phyloP scores from a whole-genome alignment of 306 rosid species.

The Luffa aegyptiaca region DNA sequence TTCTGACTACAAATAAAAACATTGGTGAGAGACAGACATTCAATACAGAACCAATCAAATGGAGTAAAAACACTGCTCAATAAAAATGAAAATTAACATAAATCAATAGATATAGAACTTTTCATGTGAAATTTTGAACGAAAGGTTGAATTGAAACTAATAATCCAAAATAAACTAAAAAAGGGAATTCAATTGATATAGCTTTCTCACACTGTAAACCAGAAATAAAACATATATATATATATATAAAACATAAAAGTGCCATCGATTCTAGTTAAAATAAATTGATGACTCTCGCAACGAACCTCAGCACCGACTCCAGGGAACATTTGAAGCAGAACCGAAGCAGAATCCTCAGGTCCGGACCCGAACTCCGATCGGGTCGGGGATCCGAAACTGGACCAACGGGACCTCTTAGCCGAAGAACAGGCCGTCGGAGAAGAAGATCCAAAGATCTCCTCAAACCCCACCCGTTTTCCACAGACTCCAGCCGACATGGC shows the following conservation, averaged over 20 bases:
- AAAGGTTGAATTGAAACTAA: background rate
- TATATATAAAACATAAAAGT: background rate
- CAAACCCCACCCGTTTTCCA: constrained; percentile 31
- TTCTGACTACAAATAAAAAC: background rate
- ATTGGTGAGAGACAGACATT: background rate
- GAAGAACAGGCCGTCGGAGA: constrained; percentile 26
- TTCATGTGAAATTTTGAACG: background rate
- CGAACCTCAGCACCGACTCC: constrained; percentile 24
- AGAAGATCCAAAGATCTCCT: constrained; percentile 32
- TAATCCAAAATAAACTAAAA: background rate
- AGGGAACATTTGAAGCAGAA: constrained; percentile 25
- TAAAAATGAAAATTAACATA: background rate
- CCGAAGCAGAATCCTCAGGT: constrained; percentile 15
- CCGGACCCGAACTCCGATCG: constrained; percentile 11
- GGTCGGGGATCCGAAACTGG: constrained; percentile 18
- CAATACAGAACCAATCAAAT: background rate
- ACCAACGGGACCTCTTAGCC: constrained; percentile 24
- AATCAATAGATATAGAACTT: background rate
- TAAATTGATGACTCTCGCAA: background rate
- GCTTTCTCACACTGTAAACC: background rate
- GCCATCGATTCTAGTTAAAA: background rate
- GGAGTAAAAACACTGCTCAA: background rate
- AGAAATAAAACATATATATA: background rate
- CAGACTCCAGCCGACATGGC: constrained; percentile 31
- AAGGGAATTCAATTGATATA: background rate